Base-by-base conservation (phyloP, 2,329 filamentous ascomycete genomes). In the Teratosphaeria viscida region DNA sequence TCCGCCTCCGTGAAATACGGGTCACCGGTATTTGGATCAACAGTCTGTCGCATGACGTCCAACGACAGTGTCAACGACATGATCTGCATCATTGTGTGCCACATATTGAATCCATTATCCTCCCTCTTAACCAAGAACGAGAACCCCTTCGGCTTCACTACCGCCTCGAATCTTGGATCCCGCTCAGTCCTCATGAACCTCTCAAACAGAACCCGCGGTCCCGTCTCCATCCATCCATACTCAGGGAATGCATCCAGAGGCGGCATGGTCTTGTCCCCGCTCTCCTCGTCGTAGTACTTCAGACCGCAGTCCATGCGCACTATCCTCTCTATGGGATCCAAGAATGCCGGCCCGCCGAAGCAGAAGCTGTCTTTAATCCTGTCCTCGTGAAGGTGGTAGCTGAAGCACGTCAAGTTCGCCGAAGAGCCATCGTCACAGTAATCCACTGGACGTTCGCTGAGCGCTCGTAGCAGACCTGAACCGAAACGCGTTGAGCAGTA, bases 21-120 rank as follows among this genome's bases (percentile, higher is more conserved):
- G 16, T 58, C 37, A 12, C 59, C 59, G 16, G 59, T 61, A 5
- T 37, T 43, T 4, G 59, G 47, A 52, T 61, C 47, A 3, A 55
- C 56, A 2, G 59, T 59, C 26, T 34, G 27, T 8, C 57, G 57
- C 27, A 61, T 47, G 10, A 61, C 53, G 26, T 61, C 59, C 27
- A 61, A 19, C 23, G 59, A 61, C 43, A 61, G 5, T 12, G 57
- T 59, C 34, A 61, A 35, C 16, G 59, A 61, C 59, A 61, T 61
- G 52, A 61, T 59, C 52, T 61, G 37, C 59, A 61, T 61, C 19
- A 61, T 37, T 11, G 49, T 39, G 32, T 61, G 59, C 59, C 59
- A 61, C n/a, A 61, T 32, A 34, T 61, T 61, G 5, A 26, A 32
- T 27, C 47, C 52, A 27, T 56, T 58, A 19, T 61, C 53, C 52